Percentiles rank a stretch among this genome's conserved stretches.
Evolutionary conservation across 257 asterid species (phyloP).

Genomic region (Solanum habrochaites): DNA sequence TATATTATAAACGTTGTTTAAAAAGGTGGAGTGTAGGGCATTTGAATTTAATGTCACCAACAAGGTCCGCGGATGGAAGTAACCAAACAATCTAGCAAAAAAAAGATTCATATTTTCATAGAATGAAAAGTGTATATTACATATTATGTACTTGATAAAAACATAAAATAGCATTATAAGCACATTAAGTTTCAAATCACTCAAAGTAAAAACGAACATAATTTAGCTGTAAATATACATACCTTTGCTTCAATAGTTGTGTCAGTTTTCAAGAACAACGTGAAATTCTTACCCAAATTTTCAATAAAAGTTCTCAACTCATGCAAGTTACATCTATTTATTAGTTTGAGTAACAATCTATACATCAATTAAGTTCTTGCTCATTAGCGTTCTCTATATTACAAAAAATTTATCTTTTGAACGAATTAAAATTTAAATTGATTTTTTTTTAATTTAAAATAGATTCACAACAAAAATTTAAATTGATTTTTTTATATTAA

Average conservation of each 20-base stretch:
- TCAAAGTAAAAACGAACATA: not conserved
- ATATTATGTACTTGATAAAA: not conserved
- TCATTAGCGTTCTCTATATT: no score
- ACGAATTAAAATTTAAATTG: not conserved
- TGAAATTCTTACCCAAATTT: no score
- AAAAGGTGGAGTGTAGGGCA: not conserved
- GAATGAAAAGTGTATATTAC: not conserved
- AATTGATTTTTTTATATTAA: no score
- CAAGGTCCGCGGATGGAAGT: not conserved
- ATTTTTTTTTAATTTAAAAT: no score
- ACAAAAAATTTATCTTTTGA: not conserved
- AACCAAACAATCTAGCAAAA: not conserved
- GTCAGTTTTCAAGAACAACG: not conserved
- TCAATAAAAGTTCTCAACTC: no score
- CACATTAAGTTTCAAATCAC: not conserved
- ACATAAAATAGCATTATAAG: no score
- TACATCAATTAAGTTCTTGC: not conserved
- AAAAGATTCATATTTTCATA: not conserved
- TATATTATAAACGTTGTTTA: not conserved
- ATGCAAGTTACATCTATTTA: no score
- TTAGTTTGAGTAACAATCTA: not conserved
- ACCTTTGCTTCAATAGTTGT: not conserved
- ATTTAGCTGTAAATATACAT: not conserved
- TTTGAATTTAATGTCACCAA: not conserved
- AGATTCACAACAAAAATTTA: not conserved